A percentile compares a stretch with the other conserved stretches of the same genome.
Conservation (phyloP, 176 grass and related monocot genomes). For the Guadua angustifolia region DNA sequence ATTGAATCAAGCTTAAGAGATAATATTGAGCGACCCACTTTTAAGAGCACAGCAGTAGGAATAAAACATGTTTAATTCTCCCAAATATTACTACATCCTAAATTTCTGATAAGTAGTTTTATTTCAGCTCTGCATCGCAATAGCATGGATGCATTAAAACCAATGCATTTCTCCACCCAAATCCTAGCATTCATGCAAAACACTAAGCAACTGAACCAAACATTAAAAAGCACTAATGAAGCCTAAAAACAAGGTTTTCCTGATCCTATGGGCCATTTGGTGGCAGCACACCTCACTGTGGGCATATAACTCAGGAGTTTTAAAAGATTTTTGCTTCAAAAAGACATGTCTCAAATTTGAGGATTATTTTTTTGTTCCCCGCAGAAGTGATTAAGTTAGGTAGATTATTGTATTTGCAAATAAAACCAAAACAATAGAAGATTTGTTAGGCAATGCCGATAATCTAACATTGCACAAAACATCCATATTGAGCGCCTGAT, state of each 20-base stretch:
- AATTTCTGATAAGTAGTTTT: background rate
- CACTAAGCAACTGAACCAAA: background rate
- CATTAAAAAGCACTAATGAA: background rate
- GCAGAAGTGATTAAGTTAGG: background rate
- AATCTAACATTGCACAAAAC: background rate
- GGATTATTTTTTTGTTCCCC: background rate
- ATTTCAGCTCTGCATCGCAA: background rate
- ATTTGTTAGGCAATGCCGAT: background rate
- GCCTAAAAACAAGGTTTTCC: background rate
- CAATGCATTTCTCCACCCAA: background rate
- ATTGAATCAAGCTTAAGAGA: slow-evolving; percentile 18
- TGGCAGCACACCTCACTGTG: background rate
- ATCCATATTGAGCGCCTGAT: background rate
- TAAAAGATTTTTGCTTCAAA: background rate
- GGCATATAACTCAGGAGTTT: background rate
- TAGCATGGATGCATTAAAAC: slow-evolving; percentile 1
- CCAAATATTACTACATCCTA: background rate
- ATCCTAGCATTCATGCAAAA: background rate
- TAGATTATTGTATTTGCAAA: background rate
- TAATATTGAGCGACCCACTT: background rate
- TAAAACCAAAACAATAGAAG: background rate
- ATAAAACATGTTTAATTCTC: background rate
- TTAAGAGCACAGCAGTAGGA: background rate
- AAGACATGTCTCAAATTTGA: background rate
- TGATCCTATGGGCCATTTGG: background rate